A percentile compares a stretch with the other conserved stretches of the same genome.
These are phyloP conservation scores for Firmiana major DNA, from an alignment of 345 rosid species.

Conservation along the genomic window DNA sequence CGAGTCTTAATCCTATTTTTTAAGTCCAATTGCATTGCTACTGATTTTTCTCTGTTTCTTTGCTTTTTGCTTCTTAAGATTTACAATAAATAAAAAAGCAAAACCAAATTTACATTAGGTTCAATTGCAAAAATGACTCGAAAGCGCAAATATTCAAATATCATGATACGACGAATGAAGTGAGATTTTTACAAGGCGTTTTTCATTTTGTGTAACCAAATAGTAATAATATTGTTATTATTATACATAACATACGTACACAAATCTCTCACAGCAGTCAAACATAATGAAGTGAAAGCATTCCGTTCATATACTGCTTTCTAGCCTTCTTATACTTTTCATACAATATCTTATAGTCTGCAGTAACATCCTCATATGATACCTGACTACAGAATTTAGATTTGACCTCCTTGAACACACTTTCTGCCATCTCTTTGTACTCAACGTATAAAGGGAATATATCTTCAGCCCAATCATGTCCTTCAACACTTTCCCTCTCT, in stretches of 20 bases:
- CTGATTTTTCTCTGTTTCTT: too few species aligned
- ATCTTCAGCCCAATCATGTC: conserved; percentile 16
- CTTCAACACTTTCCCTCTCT: conserved; percentile 19
- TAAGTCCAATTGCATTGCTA: too few species aligned
- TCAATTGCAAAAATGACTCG: too few species aligned
- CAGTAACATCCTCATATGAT: conserved; percentile 30
- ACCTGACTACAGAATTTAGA: conserved; percentile 42
- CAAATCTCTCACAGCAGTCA: conserved; percentile 5
- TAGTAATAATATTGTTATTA: too few species aligned
- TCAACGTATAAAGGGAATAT: conserved; percentile 17
- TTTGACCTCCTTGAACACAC: conserved; percentile 28
- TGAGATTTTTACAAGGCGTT: too few species aligned
- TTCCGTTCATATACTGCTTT: conserved; percentile 51
- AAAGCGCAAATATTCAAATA: too few species aligned
- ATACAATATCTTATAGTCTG: conserved; percentile 30
- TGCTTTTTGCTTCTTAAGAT: too few species aligned
- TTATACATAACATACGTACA: too few species aligned
- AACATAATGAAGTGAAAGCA: conserved; percentile 43
- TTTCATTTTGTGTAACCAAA: too few species aligned
- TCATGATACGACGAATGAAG: too few species aligned
- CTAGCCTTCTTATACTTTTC: conserved; percentile 44
- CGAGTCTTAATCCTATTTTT: too few species aligned
- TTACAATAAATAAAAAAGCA: background rate
- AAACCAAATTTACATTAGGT: too few species aligned
- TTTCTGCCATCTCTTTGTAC: conserved; percentile 31